A percentile compares a stretch with the other conserved stretches of the same genome.
phyloP scores from a whole-genome alignment of 2,329 filamentous ascomycete genomes.

The Fusarium sp. region DNA sequence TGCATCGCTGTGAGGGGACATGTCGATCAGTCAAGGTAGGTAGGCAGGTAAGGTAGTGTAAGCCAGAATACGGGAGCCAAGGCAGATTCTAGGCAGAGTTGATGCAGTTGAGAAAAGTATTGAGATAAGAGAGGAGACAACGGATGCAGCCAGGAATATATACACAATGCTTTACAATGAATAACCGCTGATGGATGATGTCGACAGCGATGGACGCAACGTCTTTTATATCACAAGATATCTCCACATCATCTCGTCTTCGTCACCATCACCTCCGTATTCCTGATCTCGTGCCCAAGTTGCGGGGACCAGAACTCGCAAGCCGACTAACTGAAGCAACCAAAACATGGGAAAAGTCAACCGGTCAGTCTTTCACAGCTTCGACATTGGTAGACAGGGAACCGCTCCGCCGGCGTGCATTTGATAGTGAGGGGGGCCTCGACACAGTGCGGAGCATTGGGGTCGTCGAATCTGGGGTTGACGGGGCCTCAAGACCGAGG shows the following conservation, averaged over 20 bases:
- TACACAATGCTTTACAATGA: not conserved
- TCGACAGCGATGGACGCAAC: not conserved
- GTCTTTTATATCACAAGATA: not conserved
- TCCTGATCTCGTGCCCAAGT: not conserved
- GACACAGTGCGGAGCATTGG: slow-evolving; percentile 10
- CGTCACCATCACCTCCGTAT: not conserved
- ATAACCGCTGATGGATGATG: not conserved
- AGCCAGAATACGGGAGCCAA: not conserved
- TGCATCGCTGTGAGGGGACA: slow-evolving; percentile 39
- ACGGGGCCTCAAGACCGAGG: slow-evolving; percentile 21
- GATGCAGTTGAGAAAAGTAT: not conserved
- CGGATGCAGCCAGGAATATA: not conserved
- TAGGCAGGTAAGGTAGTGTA: not conserved
- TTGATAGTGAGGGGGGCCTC: slow-evolving; percentile 16
- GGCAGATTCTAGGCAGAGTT: not conserved
- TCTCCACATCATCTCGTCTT: not conserved
- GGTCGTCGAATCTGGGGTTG: slow-evolving; percentile 36
- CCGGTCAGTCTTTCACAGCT: slow-evolving; percentile 26
- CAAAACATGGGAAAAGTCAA: slow-evolving; percentile 14
- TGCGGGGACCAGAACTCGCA: not conserved
- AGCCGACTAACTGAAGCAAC: slow-evolving; percentile 21
- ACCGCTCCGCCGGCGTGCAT: slow-evolving; percentile 33
- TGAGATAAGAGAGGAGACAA: not conserved
- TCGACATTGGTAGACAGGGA: slow-evolving; percentile 31
- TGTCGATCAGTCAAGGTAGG: slow-evolving; percentile 2